A percentile compares a stretch with the other conserved stretches of the same genome.
Conservation (phyloP, 306 rosid genomes). For the Dicorynia guianensis region DNA sequence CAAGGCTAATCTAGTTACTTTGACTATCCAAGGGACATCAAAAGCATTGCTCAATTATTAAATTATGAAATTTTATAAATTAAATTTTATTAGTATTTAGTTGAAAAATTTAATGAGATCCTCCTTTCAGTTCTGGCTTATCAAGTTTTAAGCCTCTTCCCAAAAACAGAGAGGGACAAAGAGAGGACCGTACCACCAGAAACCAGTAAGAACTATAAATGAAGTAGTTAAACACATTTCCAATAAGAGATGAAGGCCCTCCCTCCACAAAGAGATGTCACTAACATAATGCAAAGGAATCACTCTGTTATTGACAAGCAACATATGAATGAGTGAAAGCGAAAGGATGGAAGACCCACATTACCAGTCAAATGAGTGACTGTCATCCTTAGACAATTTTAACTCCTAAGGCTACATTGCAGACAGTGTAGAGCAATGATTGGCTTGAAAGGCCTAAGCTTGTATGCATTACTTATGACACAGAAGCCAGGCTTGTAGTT, state of each 20-base stretch:
- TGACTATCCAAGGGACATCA: too few species aligned
- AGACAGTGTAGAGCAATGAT: conserved; percentile 33
- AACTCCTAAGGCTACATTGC: conserved; percentile 12
- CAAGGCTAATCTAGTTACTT: too few species aligned
- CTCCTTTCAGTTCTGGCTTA: too few species aligned
- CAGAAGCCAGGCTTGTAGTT: neutral
- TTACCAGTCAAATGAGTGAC: conserved; percentile 3
- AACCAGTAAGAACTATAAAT: too few species aligned
- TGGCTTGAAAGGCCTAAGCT: conserved; percentile 28
- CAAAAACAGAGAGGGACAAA: too few species aligned
- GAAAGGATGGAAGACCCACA: conserved; percentile 23
- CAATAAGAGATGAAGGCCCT: conserved; percentile 15
- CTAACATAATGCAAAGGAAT: neutral
- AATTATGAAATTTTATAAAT: too few species aligned
- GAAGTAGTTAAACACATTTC: neutral
- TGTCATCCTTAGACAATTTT: conserved; percentile 19
- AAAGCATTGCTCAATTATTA: too few species aligned
- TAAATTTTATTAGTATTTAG: too few species aligned
- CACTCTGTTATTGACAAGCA: conserved; percentile 3
- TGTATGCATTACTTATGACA: conserved; percentile 23
- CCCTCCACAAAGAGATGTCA: conserved; percentile 8
- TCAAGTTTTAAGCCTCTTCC: too few species aligned
- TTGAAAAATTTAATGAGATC: too few species aligned
- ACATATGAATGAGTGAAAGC: conserved; percentile 23
- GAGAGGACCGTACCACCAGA: too few species aligned